Conservation (phyloP, 352 stramenopile species). For the Globisporangium takayamanum region DNA sequence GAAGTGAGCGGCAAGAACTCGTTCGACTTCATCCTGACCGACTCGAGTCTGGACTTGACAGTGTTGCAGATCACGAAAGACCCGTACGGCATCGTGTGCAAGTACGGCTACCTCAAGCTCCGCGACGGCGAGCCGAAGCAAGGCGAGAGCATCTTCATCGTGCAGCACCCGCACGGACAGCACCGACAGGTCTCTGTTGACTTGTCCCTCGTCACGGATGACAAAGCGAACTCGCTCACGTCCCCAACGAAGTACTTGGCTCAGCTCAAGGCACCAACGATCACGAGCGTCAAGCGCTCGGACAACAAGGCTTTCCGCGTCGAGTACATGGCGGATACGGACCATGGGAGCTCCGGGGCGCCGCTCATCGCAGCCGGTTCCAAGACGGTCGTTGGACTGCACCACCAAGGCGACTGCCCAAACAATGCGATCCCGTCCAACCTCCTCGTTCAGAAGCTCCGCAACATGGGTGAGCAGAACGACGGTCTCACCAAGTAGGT, state of each 20-base stretch:
- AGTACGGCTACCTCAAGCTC: slow-evolving; percentile 41
- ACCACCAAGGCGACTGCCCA: slow-evolving; percentile 61
- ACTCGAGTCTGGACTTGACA: slow-evolving; percentile 37
- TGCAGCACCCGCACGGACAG: slow-evolving; percentile 45
- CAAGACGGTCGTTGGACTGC: slow-evolving; percentile 50
- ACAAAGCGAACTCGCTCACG: background rate
- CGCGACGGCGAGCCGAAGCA: slow-evolving; percentile 28
- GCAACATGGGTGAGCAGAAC: too few species aligned
- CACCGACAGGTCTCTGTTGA: slow-evolving; percentile 32
- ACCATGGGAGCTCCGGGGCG: slow-evolving; percentile 54
- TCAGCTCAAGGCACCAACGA: slow-evolving; percentile 4
- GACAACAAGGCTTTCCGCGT: slow-evolving; percentile 25
- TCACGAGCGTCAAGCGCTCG: slow-evolving; percentile 25
- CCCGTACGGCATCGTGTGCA: slow-evolving; percentile 20
- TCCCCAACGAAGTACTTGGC: background rate
- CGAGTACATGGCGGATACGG: slow-evolving; percentile 55
- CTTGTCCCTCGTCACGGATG: slow-evolving; percentile 22
- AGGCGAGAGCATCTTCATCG: slow-evolving; percentile 44
- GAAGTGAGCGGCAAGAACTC: slow-evolving; percentile 24
- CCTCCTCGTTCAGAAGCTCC: background rate
- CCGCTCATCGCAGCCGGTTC: slow-evolving; percentile 40
- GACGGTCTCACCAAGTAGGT: too few species aligned
- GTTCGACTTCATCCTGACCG: slow-evolving; percentile 31
- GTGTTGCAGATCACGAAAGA: slow-evolving; percentile 40
- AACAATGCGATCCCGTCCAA: slow-evolving; percentile 37